Percentiles rank a stretch among this genome's conserved stretches.
These are phyloP conservation scores for Pichia norvegensis DNA, from an alignment of 1,139 yeast genomes.

Conservation along the genomic window DNA sequence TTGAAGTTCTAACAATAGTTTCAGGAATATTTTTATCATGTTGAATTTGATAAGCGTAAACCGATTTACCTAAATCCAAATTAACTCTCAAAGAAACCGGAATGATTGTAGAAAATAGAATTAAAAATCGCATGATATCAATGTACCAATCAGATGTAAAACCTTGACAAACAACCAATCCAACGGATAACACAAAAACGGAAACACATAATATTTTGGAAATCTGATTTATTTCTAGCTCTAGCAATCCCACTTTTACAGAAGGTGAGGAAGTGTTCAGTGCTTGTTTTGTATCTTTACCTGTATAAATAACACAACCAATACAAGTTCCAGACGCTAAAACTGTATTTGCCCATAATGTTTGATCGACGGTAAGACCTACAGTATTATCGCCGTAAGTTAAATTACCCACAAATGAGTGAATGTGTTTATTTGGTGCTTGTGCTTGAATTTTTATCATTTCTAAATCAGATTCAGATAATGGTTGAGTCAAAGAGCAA, in stretches of 20 bases:
- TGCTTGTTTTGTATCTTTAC: slow-evolving; percentile 87
- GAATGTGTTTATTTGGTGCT: slow-evolving; percentile 78
- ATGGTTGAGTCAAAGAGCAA: slow-evolving; percentile 58
- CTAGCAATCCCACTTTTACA: slow-evolving; percentile 86
- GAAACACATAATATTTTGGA: slow-evolving; percentile 85
- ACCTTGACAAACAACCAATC: slow-evolving; percentile 74
- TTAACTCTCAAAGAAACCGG: slow-evolving; percentile 95
- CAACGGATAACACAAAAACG: slow-evolving; percentile 71
- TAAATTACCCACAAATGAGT: slow-evolving; percentile 68
- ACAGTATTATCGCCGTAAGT: slow-evolving; percentile 42
- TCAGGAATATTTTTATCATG: slow-evolving; percentile 74
- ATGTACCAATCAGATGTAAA: slow-evolving; percentile 76
- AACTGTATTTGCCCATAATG: slow-evolving; percentile 97
- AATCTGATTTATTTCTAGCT: slow-evolving; percentile 78
- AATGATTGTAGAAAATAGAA: slow-evolving; percentile 87
- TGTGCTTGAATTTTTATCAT: slow-evolving; percentile 55
- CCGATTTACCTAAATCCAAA: slow-evolving; percentile 90
- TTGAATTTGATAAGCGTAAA: slow-evolving; percentile 91
- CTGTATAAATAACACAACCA: slow-evolving; percentile 86
- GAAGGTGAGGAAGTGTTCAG: slow-evolving; percentile 85
- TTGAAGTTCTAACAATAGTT: slow-evolving; percentile 91
- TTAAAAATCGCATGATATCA: slow-evolving; percentile 81
- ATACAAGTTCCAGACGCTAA: slow-evolving; percentile 88
- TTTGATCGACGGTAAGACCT: slow-evolving; percentile 80
- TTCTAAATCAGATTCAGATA: slow-evolving; percentile 38